Conservation (phyloP, 2,329 filamentous ascomycete species). For the Colletotrichum lupini region DNA sequence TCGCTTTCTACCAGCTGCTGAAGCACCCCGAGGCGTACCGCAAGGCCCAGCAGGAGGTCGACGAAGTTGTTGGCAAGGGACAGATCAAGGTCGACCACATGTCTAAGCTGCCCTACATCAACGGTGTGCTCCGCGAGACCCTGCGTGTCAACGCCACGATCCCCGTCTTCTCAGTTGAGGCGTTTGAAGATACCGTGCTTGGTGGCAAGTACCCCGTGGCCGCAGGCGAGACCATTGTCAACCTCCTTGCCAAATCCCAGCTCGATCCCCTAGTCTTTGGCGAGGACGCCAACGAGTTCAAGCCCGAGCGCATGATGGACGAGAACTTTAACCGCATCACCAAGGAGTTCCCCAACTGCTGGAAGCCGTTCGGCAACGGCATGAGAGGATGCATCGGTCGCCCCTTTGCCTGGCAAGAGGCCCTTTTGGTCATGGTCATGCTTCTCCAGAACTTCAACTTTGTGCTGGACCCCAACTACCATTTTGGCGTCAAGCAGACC, state of each 20-base stretch:
- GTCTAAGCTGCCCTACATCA: conserved; percentile 70
- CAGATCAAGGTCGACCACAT: conserved; percentile 69
- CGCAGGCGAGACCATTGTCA: conserved; percentile 54
- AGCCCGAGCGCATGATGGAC: conserved; percentile 71
- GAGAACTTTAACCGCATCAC: conserved; percentile 55
- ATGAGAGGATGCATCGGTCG: conserved; percentile 64
- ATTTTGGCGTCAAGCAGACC: conserved; percentile 62
- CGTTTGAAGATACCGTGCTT: conserved; percentile 55
- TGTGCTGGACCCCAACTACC: conserved; percentile 66
- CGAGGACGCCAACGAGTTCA: conserved; percentile 66
- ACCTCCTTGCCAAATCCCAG: conserved; percentile 61
- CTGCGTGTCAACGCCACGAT: conserved; percentile 44
- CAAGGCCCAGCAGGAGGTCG: conserved; percentile 75
- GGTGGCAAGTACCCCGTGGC: conserved; percentile 64
- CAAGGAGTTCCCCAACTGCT: conserved; percentile 45
- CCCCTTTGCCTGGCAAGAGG: conserved; percentile 66
- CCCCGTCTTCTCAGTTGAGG: conserved; percentile 42
- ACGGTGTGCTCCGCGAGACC: conserved; percentile 70
- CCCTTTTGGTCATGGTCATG: conserved; percentile 59
- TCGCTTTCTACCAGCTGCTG: conserved; percentile 72
- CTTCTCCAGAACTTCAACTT: conserved; percentile 77
- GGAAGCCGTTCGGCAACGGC: conserved; percentile 67
- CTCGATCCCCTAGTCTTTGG: conserved; percentile 68
- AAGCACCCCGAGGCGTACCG: conserved; percentile 70
- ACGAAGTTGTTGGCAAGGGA: conserved; percentile 69